Base-by-base conservation (phyloP, 176 grass and related monocot species). In the Triticum monococcum region DNA sequence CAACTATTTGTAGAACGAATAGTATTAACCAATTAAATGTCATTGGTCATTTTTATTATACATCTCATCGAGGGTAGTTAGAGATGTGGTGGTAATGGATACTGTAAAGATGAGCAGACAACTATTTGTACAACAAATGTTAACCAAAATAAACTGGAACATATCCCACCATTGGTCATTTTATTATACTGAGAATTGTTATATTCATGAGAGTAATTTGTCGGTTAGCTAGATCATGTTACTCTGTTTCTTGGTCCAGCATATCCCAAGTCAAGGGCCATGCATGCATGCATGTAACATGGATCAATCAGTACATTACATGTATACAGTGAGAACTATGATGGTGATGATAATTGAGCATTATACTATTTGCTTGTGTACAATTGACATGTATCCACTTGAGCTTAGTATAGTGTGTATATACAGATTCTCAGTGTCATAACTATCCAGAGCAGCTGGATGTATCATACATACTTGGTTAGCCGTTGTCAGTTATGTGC, bases 401-500 rank as follows among this genome's bases (percentile, higher is more conserved):
- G 68, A 67, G 41, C 45, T 72, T 83, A 87, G 10, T 68, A 69
- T 80, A 74, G 16, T 31, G 17, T 20, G 3, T 57, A 20, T 50
- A 75, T 75, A 75, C 46, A 26, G 14, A 72, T 78, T 3, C 52
- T 41, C 38, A 72, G 62, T 43, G 11, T 20, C 71, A 61, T n/a
- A 62, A 67, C 46, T 76, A 87, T 80, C 46, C 12, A 84, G 48
- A 87, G 62, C 45, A 86, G 79, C 79, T 86, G 64, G 48, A 66
- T 78, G 18, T 54, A 54, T 54, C 50, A 54, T 17, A 13, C 52
- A 66, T 31, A 38, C 62, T 86, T 87, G 23, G 50, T 77, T 84
- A 41, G 69, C 69, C 84, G 76, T 76, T 85, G 69, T 68, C 68
- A 84, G 72, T 86, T 86, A 80, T 86, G 8, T 77, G 75, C 45